A percentile compares a stretch with the other conserved stretches of the same genome.
phyloP scores from a whole-genome alignment of 352 stramenopile genomes.

The Globisporangium middletonii region DNA sequence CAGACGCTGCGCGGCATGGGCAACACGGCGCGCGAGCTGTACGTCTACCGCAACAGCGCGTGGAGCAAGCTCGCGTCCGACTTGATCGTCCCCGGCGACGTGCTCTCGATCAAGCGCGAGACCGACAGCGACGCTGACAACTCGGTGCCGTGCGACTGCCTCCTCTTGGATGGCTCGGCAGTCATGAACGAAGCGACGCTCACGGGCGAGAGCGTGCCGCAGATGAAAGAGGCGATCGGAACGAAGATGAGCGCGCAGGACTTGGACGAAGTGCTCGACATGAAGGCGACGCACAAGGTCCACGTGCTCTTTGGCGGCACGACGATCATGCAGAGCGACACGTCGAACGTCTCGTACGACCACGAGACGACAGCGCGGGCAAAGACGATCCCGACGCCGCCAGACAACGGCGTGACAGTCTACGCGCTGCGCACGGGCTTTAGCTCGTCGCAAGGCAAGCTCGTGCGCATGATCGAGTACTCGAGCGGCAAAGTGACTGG shows the following conservation, averaged over 20 bases:
- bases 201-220: conserved; percentile 97
- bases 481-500: conserved; percentile 95
- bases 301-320: conserved; percentile 93
- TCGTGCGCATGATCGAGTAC: conserved; percentile 98
- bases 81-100: conserved; percentile 89
- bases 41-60: conserved; percentile 86
- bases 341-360: conserved; percentile 22
- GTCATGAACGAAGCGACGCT: conserved; percentile 99
- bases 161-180: conserved; percentile 92
- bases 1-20: conserved; percentile 94
- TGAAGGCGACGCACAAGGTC: conserved; percentile 86
- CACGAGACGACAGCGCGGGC: not conserved
- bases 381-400: conserved; percentile 59
- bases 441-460: conserved; percentile 94
- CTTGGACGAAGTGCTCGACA: conserved; percentile 65
- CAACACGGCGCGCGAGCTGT: conserved; percentile 80
- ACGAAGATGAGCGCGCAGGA: conserved; percentile 73
- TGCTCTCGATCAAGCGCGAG: conserved; percentile 90
- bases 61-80: conserved; percentile 85
- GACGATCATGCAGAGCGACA: conserved; percentile 85
- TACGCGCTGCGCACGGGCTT: conserved; percentile 97
- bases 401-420: conserved; percentile 89
- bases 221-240: conserved; percentile 95
- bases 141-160: conserved; percentile 92
- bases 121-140: conserved; percentile 78